Conservation (phyloP, 805 yeast genomes). For the Middelhovenomyces tepae region DNA sequence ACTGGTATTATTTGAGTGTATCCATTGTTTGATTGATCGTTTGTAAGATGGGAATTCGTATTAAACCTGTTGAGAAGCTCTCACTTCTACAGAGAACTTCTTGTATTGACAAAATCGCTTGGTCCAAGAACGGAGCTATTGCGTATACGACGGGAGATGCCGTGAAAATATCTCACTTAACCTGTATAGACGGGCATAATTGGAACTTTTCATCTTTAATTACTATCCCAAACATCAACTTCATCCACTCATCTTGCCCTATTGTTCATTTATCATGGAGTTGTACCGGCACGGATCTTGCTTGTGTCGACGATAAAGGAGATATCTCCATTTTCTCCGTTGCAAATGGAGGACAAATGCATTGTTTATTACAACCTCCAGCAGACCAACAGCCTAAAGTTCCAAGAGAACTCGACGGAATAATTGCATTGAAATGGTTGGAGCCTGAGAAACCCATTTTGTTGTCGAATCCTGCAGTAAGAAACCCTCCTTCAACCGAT, state of each 20-base stretch:
- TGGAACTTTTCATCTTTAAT: constrained; percentile 71
- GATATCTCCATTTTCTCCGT: constrained; percentile 21
- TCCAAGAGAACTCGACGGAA: constrained; percentile 21
- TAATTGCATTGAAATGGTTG: constrained; percentile 62
- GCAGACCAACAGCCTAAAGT: constrained; percentile 18
- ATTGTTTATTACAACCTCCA: constrained; percentile 19
- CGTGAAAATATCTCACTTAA: constrained; percentile 57
- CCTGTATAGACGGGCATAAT: constrained; percentile 60
- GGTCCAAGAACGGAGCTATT: constrained; percentile 81
- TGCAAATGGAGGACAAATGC: constrained; percentile 19
- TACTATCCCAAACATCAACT: constrained; percentile 22
- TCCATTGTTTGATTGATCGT: too few relatives aligned
- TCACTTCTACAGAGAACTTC: too few relatives aligned
- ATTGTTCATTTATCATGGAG: constrained; percentile 54
- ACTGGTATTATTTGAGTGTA: too few relatives aligned
- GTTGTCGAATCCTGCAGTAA: constrained; percentile 49
- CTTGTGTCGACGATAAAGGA: constrained; percentile 52
- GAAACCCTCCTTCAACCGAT: constrained; percentile 16
- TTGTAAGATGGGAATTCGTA: too few relatives aligned
- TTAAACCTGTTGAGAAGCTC: too few relatives aligned
- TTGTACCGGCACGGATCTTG: constrained; percentile 70
- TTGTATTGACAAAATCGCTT: constrained; percentile 50
- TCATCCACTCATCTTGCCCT: constrained; percentile 13
- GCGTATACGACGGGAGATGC: constrained; percentile 47
- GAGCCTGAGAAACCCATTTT: constrained; percentile 60